Conservation (phyloP, 2,329 filamentous ascomycete genomes). For the Pseudogymnoascus destructans region DNA sequence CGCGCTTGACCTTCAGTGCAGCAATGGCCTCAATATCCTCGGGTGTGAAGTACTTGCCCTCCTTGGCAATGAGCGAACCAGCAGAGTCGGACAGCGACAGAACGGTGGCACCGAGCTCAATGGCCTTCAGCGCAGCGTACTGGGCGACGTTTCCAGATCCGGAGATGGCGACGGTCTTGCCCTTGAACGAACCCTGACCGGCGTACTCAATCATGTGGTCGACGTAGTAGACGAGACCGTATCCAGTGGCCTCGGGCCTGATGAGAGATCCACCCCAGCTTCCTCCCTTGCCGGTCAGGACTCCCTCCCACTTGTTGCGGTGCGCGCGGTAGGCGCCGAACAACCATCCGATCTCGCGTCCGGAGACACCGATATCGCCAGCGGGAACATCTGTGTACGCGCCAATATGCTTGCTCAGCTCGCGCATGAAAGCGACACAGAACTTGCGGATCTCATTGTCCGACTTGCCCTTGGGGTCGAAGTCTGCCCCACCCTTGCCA, state of each 20-base stretch:
- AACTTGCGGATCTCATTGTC: conserved; percentile 97
- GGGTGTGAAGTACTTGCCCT: conserved; percentile 58
- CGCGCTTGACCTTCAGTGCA: conserved; percentile 72
- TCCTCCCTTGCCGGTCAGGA: conserved; percentile 89
- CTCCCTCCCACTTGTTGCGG: conserved; percentile 86
- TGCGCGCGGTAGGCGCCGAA: conserved; percentile 88
- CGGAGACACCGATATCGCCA: conserved; percentile 88
- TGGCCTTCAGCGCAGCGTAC: conserved; percentile 90
- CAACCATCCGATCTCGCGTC: conserved; percentile 85
- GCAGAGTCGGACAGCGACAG: conserved; percentile 89
- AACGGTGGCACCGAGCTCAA: conserved; percentile 88
- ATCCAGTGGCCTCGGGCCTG: conserved; percentile 92
- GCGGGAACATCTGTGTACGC: conserved; percentile 93
- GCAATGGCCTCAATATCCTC: conserved; percentile 72
- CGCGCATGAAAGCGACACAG: conserved; percentile 91
- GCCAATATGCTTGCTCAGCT: conserved; percentile 91
- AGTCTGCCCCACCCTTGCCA: conserved; percentile 95
- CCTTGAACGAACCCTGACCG: conserved; percentile 70
- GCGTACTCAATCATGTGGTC: conserved; percentile 90
- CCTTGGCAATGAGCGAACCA: conserved; percentile 65
- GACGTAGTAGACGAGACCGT: conserved; percentile 93
- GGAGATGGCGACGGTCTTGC: conserved; percentile 91
- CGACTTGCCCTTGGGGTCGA: conserved; percentile 97
- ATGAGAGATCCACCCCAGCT: conserved; percentile 90
- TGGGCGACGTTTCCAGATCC: conserved; percentile 97